Evolutionary conservation across 306 rosid genomes (phyloP).

Genomic region (Sicyos baderoa): DNA sequence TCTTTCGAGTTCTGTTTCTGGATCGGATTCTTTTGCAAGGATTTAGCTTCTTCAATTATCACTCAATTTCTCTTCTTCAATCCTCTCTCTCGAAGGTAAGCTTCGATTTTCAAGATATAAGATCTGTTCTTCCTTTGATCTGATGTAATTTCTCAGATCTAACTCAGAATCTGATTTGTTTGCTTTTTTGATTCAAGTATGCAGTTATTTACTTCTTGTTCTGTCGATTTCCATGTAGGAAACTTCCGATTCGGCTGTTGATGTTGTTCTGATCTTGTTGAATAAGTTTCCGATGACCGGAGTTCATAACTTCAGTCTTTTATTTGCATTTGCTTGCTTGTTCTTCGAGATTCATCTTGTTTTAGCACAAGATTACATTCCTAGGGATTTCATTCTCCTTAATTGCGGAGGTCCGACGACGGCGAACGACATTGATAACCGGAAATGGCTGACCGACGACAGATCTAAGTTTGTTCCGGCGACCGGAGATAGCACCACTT

Average conservation of each 20-base stretch:
- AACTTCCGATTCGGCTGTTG: background rate
- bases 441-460: slow-evolving; percentile 57
- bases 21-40: background rate
- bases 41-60: too few relatives aligned
- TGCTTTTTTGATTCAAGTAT: background rate
- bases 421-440: slow-evolving; percentile 44
- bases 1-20: background rate
- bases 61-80: background rate
- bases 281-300: slow-evolving; percentile 24
- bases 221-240: slow-evolving; percentile 2
- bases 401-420: slow-evolving; percentile 64
- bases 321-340: slow-evolving; percentile 23
- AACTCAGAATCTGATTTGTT: background rate
- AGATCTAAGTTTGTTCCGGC: slow-evolving; percentile 47
- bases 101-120: background rate
- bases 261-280: slow-evolving; percentile 10
- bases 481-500: slow-evolving; percentile 23
- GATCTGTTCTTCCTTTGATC: background rate
- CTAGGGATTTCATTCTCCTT: slow-evolving; percentile 54
- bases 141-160: background rate
- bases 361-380: slow-evolving; percentile 42
- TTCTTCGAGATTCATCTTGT: slow-evolving; percentile 28
- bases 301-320: slow-evolving; percentile 17
- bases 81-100: background rate
- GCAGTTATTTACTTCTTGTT: background rate